A percentile compares a stretch with the other conserved stretches of the same genome.
phyloP scores from a whole-genome alignment of 2,329 filamentous ascomycete species.

The Aspergillus udagawae region DNA sequence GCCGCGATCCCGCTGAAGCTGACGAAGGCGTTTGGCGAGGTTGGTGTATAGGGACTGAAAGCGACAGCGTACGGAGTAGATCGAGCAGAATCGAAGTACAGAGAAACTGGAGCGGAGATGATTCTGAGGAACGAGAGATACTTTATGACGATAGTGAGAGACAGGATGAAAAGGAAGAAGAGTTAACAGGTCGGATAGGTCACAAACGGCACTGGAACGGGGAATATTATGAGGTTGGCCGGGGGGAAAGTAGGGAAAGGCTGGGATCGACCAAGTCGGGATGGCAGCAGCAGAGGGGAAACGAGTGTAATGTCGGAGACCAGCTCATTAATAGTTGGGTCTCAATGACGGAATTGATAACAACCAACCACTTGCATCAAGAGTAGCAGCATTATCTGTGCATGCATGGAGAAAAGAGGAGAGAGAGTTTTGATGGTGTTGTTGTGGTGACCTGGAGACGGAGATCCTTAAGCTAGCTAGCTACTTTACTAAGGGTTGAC shows the following conservation, averaged over 20 bases:
- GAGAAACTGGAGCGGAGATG: slow-evolving; percentile 2
- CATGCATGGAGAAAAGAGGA: neutral
- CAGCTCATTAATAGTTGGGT: neutral
- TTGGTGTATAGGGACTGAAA: neutral
- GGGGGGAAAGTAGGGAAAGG: neutral
- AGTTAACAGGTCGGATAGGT: neutral
- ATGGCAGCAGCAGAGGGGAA: neutral
- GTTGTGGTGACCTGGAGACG: neutral
- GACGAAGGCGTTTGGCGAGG: neutral
- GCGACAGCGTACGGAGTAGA: neutral
- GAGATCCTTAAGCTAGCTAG: neutral
- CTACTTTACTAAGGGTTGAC: neutral
- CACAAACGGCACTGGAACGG: neutral
- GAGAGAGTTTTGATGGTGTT: neutral
- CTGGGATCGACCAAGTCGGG: neutral
- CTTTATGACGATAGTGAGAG: neutral
- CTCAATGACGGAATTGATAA: neutral
- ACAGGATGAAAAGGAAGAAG: neutral
- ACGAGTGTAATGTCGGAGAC: neutral
- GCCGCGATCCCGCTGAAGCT: slow-evolving; percentile 22
- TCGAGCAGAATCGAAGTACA: neutral
- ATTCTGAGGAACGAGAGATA: neutral
- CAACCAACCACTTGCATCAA: neutral
- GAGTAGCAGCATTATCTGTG: neutral
- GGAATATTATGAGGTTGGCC: neutral